Conservation (phyloP, 176 grass and related monocot genomes). For the Avena insularis region DNA sequence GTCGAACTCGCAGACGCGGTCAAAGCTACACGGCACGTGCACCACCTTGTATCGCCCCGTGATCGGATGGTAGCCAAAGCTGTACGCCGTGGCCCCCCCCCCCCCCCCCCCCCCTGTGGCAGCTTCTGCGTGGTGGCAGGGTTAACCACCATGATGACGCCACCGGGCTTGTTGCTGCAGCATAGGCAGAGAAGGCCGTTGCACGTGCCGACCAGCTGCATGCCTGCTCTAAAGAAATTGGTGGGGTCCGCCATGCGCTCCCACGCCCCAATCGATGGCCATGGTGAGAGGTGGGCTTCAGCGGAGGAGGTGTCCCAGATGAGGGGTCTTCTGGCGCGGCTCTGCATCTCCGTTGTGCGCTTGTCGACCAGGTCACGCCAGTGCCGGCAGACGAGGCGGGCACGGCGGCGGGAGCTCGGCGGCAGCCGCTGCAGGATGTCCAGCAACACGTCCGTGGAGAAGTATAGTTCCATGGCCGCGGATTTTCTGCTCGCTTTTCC, state of each 20-base stretch:
- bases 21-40: background rate
- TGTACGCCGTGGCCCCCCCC: background rate
- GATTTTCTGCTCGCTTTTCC: background rate
- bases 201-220: background rate
- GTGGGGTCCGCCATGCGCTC: background rate
- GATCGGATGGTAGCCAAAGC: background rate
- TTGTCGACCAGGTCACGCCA: background rate
- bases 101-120: background rate
- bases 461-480: background rate
- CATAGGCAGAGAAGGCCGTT: background rate
- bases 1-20: background rate
- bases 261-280: background rate
- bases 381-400: background rate
- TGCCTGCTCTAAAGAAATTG: background rate
- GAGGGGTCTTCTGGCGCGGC: background rate
- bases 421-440: background rate
- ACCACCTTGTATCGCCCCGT: background rate
- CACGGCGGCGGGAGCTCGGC: background rate
- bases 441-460: background rate
- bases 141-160: background rate
- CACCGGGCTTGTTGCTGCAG: background rate
- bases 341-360: background rate
- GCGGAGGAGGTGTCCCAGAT: background rate
- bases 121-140: background rate
- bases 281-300: background rate